Percentiles rank a stretch among this genome's conserved stretches.
Evolutionary conservation across 2,329 filamentous ascomycete species (phyloP).

Genomic region (Fusarium aywerte): DNA sequence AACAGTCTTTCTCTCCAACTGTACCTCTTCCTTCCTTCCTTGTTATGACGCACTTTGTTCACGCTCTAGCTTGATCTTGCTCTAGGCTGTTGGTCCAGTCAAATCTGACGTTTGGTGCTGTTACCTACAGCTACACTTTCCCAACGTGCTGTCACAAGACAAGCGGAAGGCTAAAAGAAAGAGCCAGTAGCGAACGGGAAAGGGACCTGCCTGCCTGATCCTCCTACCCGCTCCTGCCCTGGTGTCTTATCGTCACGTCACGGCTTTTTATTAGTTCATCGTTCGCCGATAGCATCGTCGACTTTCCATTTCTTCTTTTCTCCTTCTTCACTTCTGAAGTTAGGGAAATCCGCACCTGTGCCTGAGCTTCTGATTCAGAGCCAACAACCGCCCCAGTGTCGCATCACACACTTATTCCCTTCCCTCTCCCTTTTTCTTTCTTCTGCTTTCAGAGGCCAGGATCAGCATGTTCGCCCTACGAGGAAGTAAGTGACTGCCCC

Average conservation of each 20-base stretch:
- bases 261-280: conserved; percentile 23
- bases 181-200: conserved; percentile 15
- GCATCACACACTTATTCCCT: conserved; percentile 8
- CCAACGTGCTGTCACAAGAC: conserved; percentile 1
- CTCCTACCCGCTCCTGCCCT: conserved; percentile 31
- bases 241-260: conserved; percentile 38
- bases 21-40: conserved; percentile 16
- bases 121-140: conserved; percentile 9
- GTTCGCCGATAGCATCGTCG: conserved; percentile 36
- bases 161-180: conserved; percentile 7
- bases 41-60: conserved; percentile 46
- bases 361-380: conserved; percentile 13
- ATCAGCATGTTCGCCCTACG: conserved; percentile 54
- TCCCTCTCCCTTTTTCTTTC: conserved; percentile 3
- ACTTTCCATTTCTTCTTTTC: conserved; percentile 14
- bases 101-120: conserved; percentile 3
- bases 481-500: conserved; percentile 50
- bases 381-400: background rate
- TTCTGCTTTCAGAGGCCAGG: conserved; percentile 18
- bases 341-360: conserved; percentile 3
- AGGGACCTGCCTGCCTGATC: conserved; percentile 9
- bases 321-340: background rate
- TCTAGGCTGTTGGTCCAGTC: conserved; percentile 13
- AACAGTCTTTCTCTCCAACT: conserved; percentile 19
- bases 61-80: conserved; percentile 22